phyloP scores from a whole-genome alignment of 2,329 filamentous ascomycete genomes.

The Lecanicillium sp. region DNA sequence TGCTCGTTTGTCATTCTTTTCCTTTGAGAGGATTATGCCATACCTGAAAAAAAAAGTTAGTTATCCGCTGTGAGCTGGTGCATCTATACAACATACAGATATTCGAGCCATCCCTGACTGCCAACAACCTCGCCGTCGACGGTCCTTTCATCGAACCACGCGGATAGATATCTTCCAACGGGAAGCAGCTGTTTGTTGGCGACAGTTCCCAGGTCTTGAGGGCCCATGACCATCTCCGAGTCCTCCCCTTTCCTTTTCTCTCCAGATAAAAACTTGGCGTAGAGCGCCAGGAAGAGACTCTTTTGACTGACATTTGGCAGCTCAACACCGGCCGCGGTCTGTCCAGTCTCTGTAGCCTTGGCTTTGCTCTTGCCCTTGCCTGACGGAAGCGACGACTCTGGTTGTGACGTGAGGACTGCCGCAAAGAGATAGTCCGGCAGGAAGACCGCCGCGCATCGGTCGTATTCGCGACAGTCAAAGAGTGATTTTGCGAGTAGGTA shows the following conservation, averaged over 20 bases:
- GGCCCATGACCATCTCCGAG: slow-evolving; percentile 93
- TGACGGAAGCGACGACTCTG: slow-evolving; percentile 27
- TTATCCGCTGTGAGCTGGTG: not conserved
- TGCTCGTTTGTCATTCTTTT: slow-evolving; percentile 81
- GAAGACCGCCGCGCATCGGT: slow-evolving; percentile 86
- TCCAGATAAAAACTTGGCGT: slow-evolving; percentile 85
- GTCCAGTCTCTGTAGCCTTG: slow-evolving; percentile 17
- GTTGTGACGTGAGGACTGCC: slow-evolving; percentile 48
- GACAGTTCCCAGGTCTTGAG: slow-evolving; percentile 77
- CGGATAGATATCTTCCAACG: slow-evolving; percentile 68
- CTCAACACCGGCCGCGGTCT: slow-evolving; percentile 14
- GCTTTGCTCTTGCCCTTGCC: slow-evolving; percentile 57
- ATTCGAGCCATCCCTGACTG: slow-evolving; percentile 91
- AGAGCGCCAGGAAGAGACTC: slow-evolving; percentile 83
- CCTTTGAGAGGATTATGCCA: slow-evolving; percentile 80
- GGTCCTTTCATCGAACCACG: slow-evolving; percentile 64
- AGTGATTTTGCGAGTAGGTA: slow-evolving; percentile 89
- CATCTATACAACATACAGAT: slow-evolving; percentile 43
- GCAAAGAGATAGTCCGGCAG: slow-evolving; percentile 73
- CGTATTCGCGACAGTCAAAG: slow-evolving; percentile 92
- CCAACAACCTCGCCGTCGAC: slow-evolving; percentile 51
- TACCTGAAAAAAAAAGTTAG: slow-evolving; percentile 45
- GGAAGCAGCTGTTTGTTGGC: slow-evolving; percentile 76
- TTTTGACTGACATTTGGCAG: slow-evolving; percentile 71
- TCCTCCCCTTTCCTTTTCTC: slow-evolving; percentile 97